A percentile compares a stretch with the other conserved stretches of the same genome.
Evolutionary conservation across 108 stramenopile species (phyloP).

Genomic region (Craspedostauros australis): DNA sequence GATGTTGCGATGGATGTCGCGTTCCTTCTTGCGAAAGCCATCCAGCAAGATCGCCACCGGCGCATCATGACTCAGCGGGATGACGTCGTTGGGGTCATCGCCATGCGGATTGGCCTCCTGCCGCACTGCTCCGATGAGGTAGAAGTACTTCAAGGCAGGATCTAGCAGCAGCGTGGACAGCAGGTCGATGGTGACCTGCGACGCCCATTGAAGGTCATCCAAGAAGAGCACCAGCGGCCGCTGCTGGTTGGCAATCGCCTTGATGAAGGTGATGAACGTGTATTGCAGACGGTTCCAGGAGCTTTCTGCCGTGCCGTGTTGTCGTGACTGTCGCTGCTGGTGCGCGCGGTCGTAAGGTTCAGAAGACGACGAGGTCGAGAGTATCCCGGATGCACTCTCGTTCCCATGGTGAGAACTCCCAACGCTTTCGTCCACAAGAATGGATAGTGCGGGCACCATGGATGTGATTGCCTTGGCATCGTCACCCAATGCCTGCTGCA

Average conservation of each 20-base stretch:
- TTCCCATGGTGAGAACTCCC: background rate
- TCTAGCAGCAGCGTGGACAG: conserved; percentile 17
- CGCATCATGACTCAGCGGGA: no score
- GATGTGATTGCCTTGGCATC: conserved; percentile 3
- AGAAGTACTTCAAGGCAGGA: conserved; percentile 3
- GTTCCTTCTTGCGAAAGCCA: no score
- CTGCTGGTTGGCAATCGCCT: conserved; percentile 18
- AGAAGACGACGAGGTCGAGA: no score
- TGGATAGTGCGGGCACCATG: conserved; percentile 10
- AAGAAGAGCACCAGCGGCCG: conserved; percentile 30
- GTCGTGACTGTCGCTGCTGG: background rate
- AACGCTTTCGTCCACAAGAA: conserved; percentile 3
- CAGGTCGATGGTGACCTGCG: conserved; percentile 15
- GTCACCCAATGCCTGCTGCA: conserved; percentile 1
- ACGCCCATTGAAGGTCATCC: conserved; percentile 32
- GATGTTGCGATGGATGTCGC: no score
- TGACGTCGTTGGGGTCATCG: no score
- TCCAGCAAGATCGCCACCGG: no score
- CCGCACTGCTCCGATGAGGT: conserved; percentile 19
- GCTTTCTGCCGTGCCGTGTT: no score
- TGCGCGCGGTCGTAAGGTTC: background rate
- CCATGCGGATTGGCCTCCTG: no score
- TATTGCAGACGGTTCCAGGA: conserved; percentile 19
- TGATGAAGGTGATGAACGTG: conserved; percentile 11
- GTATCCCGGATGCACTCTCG: background rate